Base-by-base conservation (phyloP, 2,329 filamentous ascomycete genomes). In the Aspergillus sergii region DNA sequence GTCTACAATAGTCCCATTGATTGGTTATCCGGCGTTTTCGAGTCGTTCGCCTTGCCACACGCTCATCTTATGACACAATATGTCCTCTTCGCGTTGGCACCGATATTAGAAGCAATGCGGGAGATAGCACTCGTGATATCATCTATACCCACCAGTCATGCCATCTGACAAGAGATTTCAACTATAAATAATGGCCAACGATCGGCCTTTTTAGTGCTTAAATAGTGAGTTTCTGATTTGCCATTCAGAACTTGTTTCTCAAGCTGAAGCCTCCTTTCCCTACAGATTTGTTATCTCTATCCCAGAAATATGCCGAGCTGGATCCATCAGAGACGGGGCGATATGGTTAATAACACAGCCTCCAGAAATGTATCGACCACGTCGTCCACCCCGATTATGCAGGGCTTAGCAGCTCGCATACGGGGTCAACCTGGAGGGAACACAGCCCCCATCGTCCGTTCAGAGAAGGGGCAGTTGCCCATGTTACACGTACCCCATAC, bases 401-500 rank as follows among this genome's bases (percentile, higher is more conserved):
- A n/a, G 19, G 16, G 8, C 39, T n/a, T 41, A 41, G 39, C 39
- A 41, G 39, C 16, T 41, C 39, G 39, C 8, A 41, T 41, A 41
- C 39, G 39, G 39, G 2, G 8, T 19, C 39, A 41, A 19, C 39
- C 16, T n/a, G 39, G 39, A 9, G 39, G 39, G 39, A 41, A 41
- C 7, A 41, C 39, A 19, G 39, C 39, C 7, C 39, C 39, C 16
- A 41, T 41, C 8, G 2, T 41, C 19, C 39, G 39, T 4, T 41
- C 39, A 41, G 39, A 41, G 39, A 41, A 32, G 23, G 48, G 56
- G n/a, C 64, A 75, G 68, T 68, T 78, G 8, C 75, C 75, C 4
- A 78, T 78, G 76, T 63, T 78, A 39, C 66, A 68, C 34, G 61
- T 79, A 11, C 72, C 75, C 0, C 72, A 79, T 61, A 72, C 63